Conservation (phyloP, 495 filamentous ascomycete species). For the Tuber calosporum region DNA sequence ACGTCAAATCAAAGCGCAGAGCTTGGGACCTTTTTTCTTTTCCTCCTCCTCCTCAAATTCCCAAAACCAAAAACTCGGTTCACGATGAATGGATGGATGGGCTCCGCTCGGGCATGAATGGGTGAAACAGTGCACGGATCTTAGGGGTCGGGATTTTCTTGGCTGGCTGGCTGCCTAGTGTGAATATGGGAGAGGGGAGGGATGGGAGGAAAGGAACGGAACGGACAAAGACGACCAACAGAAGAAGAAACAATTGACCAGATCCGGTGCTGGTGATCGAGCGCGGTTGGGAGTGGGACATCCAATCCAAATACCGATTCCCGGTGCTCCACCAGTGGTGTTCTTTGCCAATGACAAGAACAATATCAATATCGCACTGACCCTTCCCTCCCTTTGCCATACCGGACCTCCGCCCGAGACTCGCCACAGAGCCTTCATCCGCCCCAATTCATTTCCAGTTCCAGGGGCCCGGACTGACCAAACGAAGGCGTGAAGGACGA, state of each 20-base stretch:
- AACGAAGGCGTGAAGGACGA: background rate
- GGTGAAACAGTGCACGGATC: background rate
- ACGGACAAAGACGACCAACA: background rate
- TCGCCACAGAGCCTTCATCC: background rate
- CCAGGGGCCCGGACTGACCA: constrained; percentile 2
- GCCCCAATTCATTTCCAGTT: background rate
- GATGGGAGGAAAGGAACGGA: background rate
- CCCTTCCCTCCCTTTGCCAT: background rate
- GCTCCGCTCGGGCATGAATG: background rate
- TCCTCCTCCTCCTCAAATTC: background rate
- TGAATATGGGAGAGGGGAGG: background rate
- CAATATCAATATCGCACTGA: background rate
- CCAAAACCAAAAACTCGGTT: constrained; percentile 3
- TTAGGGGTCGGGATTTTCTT: background rate
- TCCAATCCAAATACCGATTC: background rate
- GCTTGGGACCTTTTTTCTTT: background rate
- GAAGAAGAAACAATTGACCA: background rate
- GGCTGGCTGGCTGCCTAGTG: background rate
- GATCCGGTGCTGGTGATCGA: background rate
- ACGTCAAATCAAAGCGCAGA: background rate
- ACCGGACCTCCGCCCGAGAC: constrained; percentile 1
- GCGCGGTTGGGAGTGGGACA: background rate
- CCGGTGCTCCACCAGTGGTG: too few relatives aligned
- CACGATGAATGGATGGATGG: background rate
- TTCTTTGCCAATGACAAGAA: background rate